phyloP scores from a whole-genome alignment of 768 basidiomycete genomes.

The Gautieria morchelliformis region DNA sequence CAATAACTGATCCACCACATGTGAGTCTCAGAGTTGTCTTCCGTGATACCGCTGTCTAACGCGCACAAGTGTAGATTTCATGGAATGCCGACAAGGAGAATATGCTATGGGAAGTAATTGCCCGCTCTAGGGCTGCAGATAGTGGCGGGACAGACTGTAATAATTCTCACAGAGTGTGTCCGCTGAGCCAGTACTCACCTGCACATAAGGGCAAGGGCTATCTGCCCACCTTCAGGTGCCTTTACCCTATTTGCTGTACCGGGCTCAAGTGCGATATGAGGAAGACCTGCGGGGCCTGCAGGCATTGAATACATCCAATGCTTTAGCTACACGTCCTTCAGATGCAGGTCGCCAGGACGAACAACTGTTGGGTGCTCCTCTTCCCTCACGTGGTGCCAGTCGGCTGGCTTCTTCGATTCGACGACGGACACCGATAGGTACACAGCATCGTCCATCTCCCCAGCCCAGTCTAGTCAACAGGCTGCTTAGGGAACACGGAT shows the following conservation, averaged over 20 bases:
- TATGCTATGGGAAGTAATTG: constrained; percentile 80
- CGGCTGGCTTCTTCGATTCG: constrained; percentile 33
- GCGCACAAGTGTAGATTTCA: constrained; percentile 44
- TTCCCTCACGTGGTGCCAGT: background rate
- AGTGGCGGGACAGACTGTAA: constrained; percentile 72
- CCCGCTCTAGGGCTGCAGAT: constrained; percentile 62
- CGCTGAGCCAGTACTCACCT: background rate
- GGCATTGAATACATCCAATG: constrained; percentile 41
- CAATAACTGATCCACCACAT: constrained; percentile 54
- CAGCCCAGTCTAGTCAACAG: constrained; percentile 29
- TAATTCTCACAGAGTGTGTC: constrained; percentile 15
- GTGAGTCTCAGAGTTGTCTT: constrained; percentile 33
- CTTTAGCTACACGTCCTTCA: background rate
- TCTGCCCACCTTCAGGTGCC: constrained; percentile 74
- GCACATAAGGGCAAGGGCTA: constrained; percentile 64
- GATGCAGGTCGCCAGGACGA: constrained; percentile 5
- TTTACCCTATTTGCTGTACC: constrained; percentile 74
- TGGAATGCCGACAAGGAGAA: constrained; percentile 81
- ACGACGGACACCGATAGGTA: constrained; percentile 46
- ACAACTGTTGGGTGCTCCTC: background rate
- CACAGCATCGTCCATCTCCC: constrained; percentile 59
- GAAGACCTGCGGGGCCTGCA: constrained; percentile 75
- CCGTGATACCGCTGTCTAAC: constrained; percentile 8
- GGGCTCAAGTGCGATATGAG: constrained; percentile 76
- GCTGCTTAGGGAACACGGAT: constrained; percentile 35